Percentiles rank a stretch among this genome's conserved stretches.
phyloP scores from a whole-genome alignment of 2,329 filamentous ascomycete genomes.

The Phaeophleospora eucalypticola region DNA sequence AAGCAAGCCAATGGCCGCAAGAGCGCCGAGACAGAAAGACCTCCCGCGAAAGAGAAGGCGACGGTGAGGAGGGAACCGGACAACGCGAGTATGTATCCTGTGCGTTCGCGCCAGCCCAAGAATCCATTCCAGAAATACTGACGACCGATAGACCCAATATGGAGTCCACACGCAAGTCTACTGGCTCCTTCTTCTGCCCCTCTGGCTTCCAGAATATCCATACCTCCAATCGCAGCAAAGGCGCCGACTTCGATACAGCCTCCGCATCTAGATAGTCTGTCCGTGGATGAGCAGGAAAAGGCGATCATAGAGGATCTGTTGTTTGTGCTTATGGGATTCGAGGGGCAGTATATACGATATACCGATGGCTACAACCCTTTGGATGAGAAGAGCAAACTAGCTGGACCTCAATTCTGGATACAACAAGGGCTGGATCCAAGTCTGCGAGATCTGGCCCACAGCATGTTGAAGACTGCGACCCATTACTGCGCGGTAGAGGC shows the following conservation, averaged over 20 bases:
- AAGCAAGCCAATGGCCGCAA: conserved; percentile 16
- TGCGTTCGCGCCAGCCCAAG: conserved; percentile 11
- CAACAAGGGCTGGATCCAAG: conserved; percentile 84
- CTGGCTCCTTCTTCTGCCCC: conserved; percentile 66
- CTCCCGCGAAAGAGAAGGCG: conserved; percentile 14
- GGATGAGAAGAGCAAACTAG: conserved; percentile 80
- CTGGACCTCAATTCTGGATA: conserved; percentile 76
- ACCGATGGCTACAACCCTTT: conserved; percentile 74
- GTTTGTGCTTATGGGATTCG: conserved; percentile 96
- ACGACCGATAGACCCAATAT: conserved; percentile 43
- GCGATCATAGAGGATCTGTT: conserved; percentile 85
- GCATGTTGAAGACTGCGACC: conserved; percentile 90
- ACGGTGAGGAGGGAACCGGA: conserved; percentile 6
- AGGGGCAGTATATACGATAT: conserved; percentile 95
- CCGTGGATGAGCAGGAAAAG: conserved; percentile 77
- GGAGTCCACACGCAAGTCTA: conserved; percentile 77
- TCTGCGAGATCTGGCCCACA: conserved; percentile 76
- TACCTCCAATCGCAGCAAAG: conserved; percentile 59
- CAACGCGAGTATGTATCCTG: conserved; percentile 20
- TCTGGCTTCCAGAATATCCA: conserved; percentile 63
- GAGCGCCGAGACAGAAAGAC: conserved; percentile 18
- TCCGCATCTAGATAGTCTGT: conserved; percentile 63
- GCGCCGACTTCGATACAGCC: conserved; percentile 68
- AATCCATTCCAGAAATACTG: conserved; percentile 2
- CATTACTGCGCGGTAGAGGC: conserved; percentile 88